Evolutionary conservation across 129 eudicot species (phyloP), one percentile per base, ranked within the genome.

Genomic region (Flaveria brownii): DNA sequence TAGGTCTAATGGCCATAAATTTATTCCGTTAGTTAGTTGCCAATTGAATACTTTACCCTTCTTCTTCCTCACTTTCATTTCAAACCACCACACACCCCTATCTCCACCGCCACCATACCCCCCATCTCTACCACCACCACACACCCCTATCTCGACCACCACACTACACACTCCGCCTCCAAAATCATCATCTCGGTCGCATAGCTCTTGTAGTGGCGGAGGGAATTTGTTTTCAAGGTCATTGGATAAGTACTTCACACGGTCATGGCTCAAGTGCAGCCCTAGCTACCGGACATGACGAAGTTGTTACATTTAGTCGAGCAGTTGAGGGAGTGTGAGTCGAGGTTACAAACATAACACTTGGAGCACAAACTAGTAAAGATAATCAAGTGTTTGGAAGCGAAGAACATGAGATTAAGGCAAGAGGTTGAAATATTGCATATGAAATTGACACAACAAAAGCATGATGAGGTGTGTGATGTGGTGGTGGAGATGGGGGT

Each of bases 191-290:
- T 41, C 83, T 18, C 79, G 85, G 0, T 69, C 85, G 0, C 26
- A 25, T 25, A 25, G 26, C 26, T 25, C 26, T 1, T 0, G 26
- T 25, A 1, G 26, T 25, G 22, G 22, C 26, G 26, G 2, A 25
- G 26, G 26, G 26, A 25, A 25, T 1, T 1, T 74, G 43, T 86
- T 88, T 68, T 83, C 94, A 0, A 89, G 96, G 43, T 85, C 98
- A 0, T 93, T 93, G 55, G 97, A 96, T 6, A 91, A 69, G 1
- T 91, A 93, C 79, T 93, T 93, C 82, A 96, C 98, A 0, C 87
- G 96, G 30, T 77, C 97, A 11, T 93, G 45, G 91, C 97, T 12
- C 98, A 93, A 72, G 98, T 93, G 14, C 97, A 93, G 84, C 98
- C 98, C 2, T 86, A 86, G 13, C 98, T 97, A 0, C 97, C 97